Base-by-base conservation (phyloP, 805 yeast genomes). In the Ogataea pignaliae region DNA sequence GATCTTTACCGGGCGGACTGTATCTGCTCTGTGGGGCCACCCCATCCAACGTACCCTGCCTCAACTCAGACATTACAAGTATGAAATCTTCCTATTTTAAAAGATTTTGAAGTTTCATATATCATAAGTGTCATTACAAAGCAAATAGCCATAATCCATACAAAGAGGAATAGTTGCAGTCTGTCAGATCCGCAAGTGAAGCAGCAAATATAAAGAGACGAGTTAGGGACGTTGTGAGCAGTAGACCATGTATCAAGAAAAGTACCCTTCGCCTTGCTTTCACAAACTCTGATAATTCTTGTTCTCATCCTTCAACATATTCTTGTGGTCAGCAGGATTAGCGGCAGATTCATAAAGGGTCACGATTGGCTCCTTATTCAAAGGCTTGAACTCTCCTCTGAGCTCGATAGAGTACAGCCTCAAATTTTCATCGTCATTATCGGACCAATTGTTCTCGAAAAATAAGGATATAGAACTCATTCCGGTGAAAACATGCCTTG, bases 331-430 rank as follows among this genome's bases (percentile, higher is more conserved):
- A 1, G 83, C 79, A 0, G 97, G 97, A 60, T 90, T 90, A 3
- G 97, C 93, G 0, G 96, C 95, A 43, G 89, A 78, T 64, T 91
- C 98, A 62, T 90, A 91, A 16, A 86, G 58, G 0, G 96, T 73
- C 13, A 85, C 72, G 14, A 88, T 78, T 0, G 96, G 96, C 35
- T 85, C 87, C 48, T 74, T 75, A 29, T 69, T 61, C 40, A 85
- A 60, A 32, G 73, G 77, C 6, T 76, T 70, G 46, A 63, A 74
- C 50, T 79, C 85, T 1, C 98, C 98, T 37, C 97, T 70, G 21
- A 91, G 62, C 45, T 95, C 97, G 36, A 90, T 64, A 53, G 81
- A 84, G 52, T 81, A 81, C 2, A 90, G 43, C 42, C 71, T 75
- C 5, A 82, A 71, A 18, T 71, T 66, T 41, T 79, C 84, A 36